Base-by-base conservation (phyloP, 495 filamentous ascomycete genomes). In the Aspergillus nidulans region DNA sequence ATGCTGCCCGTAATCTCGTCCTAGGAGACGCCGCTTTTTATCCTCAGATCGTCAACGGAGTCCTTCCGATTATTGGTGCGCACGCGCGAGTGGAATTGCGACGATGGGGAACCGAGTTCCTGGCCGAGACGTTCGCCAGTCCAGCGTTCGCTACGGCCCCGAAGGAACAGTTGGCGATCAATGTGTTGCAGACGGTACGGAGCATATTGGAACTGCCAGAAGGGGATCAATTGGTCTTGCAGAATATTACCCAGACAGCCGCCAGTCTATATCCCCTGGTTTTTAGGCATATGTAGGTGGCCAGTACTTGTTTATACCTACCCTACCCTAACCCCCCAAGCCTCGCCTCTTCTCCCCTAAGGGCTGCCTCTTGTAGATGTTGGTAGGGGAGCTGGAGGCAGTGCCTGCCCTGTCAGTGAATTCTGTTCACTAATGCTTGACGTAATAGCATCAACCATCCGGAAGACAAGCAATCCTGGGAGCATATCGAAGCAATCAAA, bases 101-200 rank as follows among this genome's bases (percentile, higher is more conserved):
- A 69, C 78, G 92, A 85, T 99, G 95, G 95, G 95, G 91, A 20
- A 84, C 91, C 20, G 91, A 97, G 23, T 99, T 99, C 68, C 77
- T 99, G 34, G 92, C 95, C 36, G 94, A 99, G 76, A 89, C 91
- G 4, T 96, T 99, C 71, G 85, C 95, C 18, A 91, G 87, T 41
- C 94, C 94, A 13, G 81, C 84, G 30, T 76, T 97, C 60, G 68
- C 81, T 51, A 71, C 75, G 30, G 74, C 81, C 47, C 85, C 87
- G 69, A 97, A 97, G 77, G 87, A 86, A 71, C 81, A 83, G 55
- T 65, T 95, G 56, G 81, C 84, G 46, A 71, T 90, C 53, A 71
- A 74, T 24, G 87, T 91, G 52, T 66, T 99, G 63, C 85, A 90
- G 56, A 85, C 83, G 15, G 66, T 97, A 58, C 84, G 83, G 68